phyloP scores from a whole-genome alignment of 331 rosid species.

The Malus hybrid region DNA sequence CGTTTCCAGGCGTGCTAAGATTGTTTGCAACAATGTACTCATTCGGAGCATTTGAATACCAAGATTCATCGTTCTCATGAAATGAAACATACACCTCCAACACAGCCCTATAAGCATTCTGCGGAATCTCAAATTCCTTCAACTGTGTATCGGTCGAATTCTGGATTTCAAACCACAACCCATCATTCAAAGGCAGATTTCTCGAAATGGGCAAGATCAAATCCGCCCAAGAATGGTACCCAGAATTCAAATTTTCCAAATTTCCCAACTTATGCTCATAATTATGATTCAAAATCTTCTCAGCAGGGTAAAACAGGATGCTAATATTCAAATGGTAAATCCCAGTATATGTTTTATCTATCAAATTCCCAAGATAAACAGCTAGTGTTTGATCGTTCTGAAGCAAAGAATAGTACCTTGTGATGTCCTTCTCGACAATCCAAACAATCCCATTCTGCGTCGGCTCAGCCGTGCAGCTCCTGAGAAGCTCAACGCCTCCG shows the following conservation, averaged over 20 bases:
- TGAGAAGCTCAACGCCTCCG: slow-evolving; percentile 71
- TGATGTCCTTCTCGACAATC: slow-evolving; percentile 72
- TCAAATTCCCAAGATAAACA: no score
- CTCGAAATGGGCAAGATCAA: slow-evolving; percentile 60
- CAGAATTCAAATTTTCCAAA: slow-evolving; percentile 9
- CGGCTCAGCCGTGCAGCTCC: slow-evolving; percentile 90
- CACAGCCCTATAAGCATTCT: slow-evolving; percentile 24
- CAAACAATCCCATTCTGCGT: slow-evolving; percentile 62
- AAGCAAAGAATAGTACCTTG: slow-evolving; percentile 61
- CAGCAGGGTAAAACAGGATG: neutral
- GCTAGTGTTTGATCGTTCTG: no score
- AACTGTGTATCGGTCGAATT: slow-evolving; percentile 35
- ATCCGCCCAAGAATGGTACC: slow-evolving; percentile 47
- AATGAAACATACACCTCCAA: no score
- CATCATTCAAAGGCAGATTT: slow-evolving; percentile 34
- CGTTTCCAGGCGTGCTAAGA: slow-evolving; percentile 45
- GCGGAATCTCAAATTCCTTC: slow-evolving; percentile 57
- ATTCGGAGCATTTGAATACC: no score
- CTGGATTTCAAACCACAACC: slow-evolving; percentile 70
- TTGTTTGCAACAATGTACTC: no score
- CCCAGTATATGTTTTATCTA: no score
- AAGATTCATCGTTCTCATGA: no score
- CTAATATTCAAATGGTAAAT: no score
- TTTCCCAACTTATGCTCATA: neutral
- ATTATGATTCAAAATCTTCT: neutral